A percentile compares a stretch with the other conserved stretches of the same genome.
phyloP scores from a whole-genome alignment of 1,139 yeast genomes.

The Geotrichum candidum region DNA sequence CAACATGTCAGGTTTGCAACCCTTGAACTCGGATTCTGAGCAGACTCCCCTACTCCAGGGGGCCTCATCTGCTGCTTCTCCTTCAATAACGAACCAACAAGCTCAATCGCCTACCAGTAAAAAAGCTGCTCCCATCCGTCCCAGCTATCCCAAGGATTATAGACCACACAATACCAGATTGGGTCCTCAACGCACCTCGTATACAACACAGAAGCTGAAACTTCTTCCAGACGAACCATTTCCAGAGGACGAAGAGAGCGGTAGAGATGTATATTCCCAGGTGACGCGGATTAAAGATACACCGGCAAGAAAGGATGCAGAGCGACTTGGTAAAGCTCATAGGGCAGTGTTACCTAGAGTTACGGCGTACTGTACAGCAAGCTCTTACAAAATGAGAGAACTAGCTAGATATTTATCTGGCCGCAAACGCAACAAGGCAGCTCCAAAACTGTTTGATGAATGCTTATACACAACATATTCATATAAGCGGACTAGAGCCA shows the following conservation, averaged over 20 bases:
- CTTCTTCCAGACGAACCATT: conserved; percentile 75
- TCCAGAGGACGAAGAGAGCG: conserved; percentile 36
- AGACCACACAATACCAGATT: conserved; percentile 35
- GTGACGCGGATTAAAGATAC: conserved; percentile 79
- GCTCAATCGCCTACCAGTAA: not conserved
- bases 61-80: not conserved
- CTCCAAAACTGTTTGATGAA: conserved; percentile 89
- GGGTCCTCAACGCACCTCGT: conserved; percentile 84
- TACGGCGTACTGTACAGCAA: conserved; percentile 14
- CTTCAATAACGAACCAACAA: not conserved
- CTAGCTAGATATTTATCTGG: conserved; percentile 79
- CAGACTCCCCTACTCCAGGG: not conserved
- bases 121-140: not conserved
- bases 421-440: conserved; percentile 55
- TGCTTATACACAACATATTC: conserved; percentile 85
- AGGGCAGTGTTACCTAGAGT: conserved; percentile 40
- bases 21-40: not conserved
- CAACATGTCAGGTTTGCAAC: not conserved
- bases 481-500: conserved; percentile 45
- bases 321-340: conserved; percentile 83
- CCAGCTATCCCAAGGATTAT: conserved; percentile 11
- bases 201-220: conserved; percentile 81
- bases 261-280: conserved; percentile 67
- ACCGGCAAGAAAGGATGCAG: conserved; percentile 94
- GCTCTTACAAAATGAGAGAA: conserved; percentile 75